A percentile compares a stretch with the other conserved stretches of the same genome.
Conservation (phyloP, 345 rosid species). For the Populus simonii region DNA sequence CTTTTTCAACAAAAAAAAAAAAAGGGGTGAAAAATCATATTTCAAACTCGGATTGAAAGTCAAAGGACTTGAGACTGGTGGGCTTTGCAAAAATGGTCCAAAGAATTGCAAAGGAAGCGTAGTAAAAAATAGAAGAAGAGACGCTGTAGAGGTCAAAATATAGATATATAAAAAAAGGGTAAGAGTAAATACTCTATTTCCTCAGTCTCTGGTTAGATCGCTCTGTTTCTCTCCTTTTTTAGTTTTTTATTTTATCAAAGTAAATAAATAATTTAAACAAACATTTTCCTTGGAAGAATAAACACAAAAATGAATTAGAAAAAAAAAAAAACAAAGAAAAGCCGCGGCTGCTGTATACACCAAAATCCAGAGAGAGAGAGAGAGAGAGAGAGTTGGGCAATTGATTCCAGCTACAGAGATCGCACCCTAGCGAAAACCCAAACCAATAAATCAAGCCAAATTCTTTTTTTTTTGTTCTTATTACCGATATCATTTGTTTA, state of each 20-base stretch:
- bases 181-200: background rate
- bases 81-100: background rate
- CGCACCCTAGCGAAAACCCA: slow-evolving; percentile 28
- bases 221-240: background rate
- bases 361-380: slow-evolving; percentile 41
- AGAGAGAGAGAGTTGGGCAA: slow-evolving; percentile 34
- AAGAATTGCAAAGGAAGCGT: background rate
- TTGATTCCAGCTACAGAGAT: slow-evolving; percentile 47
- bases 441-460: background rate
- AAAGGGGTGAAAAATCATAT: background rate
- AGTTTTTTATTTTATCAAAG: background rate
- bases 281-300: background rate
- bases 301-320: slow-evolving; percentile 5
- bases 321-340: slow-evolving; percentile 22
- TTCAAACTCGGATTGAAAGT: background rate
- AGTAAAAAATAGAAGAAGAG: background rate
- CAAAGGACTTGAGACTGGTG: background rate
- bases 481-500: background rate
- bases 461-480: background rate
- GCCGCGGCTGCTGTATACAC: slow-evolving; percentile 49
- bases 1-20: no score
- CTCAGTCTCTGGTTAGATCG: background rate
- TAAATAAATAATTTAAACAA: background rate
- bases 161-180: background rate
- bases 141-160: background rate